phyloP scores from a whole-genome alignment of 352 stramenopile species.

The Pythium guiyangense region DNA sequence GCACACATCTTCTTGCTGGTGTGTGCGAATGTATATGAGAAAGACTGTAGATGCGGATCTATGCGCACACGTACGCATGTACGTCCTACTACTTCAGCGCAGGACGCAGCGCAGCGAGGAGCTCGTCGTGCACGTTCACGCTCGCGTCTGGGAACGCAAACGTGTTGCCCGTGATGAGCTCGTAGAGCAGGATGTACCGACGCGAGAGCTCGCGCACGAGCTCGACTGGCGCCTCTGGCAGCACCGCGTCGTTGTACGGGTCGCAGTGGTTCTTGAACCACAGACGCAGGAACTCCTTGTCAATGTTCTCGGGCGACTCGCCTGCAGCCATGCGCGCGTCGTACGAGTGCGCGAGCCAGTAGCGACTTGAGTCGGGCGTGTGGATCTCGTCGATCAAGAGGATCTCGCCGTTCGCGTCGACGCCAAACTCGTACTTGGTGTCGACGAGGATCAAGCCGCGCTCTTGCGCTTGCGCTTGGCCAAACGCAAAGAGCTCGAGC shows the following conservation, averaged over 20 bases:
- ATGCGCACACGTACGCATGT: too few species aligned
- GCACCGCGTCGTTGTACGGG: conserved; percentile 94
- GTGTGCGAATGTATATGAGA: too few species aligned
- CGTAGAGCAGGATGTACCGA: conserved; percentile 98
- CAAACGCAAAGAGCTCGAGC: conserved; percentile 91
- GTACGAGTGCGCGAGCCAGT: conserved; percentile 91
- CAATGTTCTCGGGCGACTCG: conserved; percentile 97
- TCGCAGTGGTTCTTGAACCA: conserved; percentile 99
- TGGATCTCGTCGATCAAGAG: conserved; percentile 98
- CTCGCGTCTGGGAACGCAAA: conserved; percentile 85
- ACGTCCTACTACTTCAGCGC: conserved; percentile 4
- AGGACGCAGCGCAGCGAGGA: conserved; percentile 34
- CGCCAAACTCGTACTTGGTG: conserved; percentile 95
- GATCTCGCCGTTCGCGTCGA: conserved; percentile 88
- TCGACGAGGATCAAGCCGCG: conserved; percentile 98
- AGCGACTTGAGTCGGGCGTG: conserved; percentile 97
- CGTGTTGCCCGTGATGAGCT: conserved; percentile 96
- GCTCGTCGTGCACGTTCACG: conserved; percentile 27
- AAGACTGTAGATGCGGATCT: too few species aligned
- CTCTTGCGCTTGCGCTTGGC: conserved; percentile 88
- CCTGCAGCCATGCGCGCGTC: conserved; percentile 81
- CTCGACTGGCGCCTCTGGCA: conserved; percentile 95
- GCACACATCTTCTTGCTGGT: too few species aligned
- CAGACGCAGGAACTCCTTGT: conserved; percentile 99
- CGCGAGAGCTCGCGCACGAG: conserved; percentile 95